phyloP scores from a whole-genome alignment of 129 eudicot genomes.

The Pulicaria dysenterica region DNA sequence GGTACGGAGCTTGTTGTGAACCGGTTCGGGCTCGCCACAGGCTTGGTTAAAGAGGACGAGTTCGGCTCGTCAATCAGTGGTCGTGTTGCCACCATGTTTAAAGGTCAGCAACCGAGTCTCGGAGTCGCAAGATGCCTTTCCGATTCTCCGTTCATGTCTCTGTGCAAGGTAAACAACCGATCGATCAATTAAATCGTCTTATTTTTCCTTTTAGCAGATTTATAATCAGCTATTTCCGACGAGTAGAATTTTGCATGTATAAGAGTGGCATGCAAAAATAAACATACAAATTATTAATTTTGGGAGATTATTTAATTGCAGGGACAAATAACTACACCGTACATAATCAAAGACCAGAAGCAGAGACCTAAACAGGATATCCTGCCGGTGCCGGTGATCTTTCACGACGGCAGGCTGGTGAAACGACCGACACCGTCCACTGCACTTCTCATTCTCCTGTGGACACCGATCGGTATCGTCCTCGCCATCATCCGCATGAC shows the following conservation, averaged over 20 bases:
- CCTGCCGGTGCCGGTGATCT: slow-evolving; percentile 87
- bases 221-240: too few relatives aligned
- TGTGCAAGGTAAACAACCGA: slow-evolving; percentile 59
- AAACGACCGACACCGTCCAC: slow-evolving; percentile 77
- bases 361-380: slow-evolving; percentile 35
- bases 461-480: slow-evolving; percentile 79
- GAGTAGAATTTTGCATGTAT: not conserved
- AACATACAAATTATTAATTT: slow-evolving; percentile 10
- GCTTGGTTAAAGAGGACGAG: slow-evolving; percentile 48
- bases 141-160: slow-evolving; percentile 46
- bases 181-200: too few relatives aligned
- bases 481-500: slow-evolving; percentile 65
- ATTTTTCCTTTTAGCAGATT: too few relatives aligned
- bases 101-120: slow-evolving; percentile 48
- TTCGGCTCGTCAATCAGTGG: slow-evolving; percentile 34
- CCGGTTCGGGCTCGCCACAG: slow-evolving; percentile 79
- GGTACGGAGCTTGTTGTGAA: slow-evolving; percentile 79
- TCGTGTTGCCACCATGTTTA: slow-evolving; percentile 44
- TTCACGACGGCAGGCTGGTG: slow-evolving; percentile 91
- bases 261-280: not conserved
- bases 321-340: slow-evolving; percentile 70
- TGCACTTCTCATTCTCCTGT: slow-evolving; percentile 72
- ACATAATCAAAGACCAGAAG: slow-evolving; percentile 30
- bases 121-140: slow-evolving; percentile 54
- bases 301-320: slow-evolving; percentile 16